Evolutionary conservation across 2,329 filamentous ascomycete species (phyloP).

Genomic region (Colletotrichum echinochloae): DNA sequence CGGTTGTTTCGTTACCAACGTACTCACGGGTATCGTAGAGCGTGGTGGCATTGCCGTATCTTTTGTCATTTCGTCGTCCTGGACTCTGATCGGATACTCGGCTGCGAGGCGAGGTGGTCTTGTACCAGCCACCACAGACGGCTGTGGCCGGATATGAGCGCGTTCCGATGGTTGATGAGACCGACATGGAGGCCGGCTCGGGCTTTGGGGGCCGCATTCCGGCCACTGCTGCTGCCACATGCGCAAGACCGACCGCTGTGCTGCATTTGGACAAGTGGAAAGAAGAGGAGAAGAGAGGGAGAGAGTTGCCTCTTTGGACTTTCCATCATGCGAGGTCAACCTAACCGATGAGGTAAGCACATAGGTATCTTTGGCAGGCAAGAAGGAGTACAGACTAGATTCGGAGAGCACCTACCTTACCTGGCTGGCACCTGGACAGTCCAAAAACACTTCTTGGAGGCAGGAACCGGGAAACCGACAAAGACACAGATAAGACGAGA

Average conservation of each 20-base stretch:
- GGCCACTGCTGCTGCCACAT: neutral
- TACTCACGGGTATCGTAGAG: neutral
- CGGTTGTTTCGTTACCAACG: neutral
- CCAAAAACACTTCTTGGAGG: too few species aligned
- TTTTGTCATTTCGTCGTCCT: constrained; percentile 8
- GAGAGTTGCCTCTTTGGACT: constrained; percentile 16
- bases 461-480: neutral
- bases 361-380: neutral
- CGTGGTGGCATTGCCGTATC: constrained; percentile 20
- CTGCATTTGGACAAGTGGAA: neutral
- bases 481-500: constrained; percentile 13
- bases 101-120: neutral
- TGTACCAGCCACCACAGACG: neutral
- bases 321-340: constrained; percentile 3
- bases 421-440: too few species aligned
- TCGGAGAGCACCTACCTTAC: neutral
- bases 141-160: neutral
- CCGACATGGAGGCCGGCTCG: neutral
- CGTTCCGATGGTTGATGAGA: neutral
- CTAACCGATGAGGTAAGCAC: constrained; percentile 7
- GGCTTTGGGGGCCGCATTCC: neutral
- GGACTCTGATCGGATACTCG: neutral
- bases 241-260: neutral
- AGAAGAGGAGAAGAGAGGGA: neutral
- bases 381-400: neutral